These are phyloP conservation scores for Ocimum tenuiflorum DNA, from an alignment of 257 asterid species.

Conservation along the genomic window DNA sequence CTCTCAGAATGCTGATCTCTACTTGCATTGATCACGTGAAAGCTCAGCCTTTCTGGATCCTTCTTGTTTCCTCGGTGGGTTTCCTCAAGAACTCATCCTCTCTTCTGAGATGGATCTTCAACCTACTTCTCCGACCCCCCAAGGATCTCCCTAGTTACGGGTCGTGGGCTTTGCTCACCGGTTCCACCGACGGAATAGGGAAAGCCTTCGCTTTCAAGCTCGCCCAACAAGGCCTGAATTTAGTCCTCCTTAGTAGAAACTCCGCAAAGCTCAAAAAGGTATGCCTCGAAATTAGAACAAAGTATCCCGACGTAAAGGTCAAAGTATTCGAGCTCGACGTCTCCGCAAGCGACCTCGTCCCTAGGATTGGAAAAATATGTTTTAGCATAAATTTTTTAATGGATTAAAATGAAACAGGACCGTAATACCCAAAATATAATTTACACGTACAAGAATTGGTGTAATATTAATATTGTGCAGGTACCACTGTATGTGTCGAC, in stretches of 20 bases:
- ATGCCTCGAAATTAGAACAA: conserved; percentile 31
- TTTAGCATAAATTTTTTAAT: too few species aligned
- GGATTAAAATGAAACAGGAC: too few species aligned
- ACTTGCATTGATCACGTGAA: conserved; percentile 23
- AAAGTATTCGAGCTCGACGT: conserved; percentile 43
- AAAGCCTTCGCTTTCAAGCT: conserved; percentile 63
- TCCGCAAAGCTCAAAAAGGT: conserved; percentile 35
- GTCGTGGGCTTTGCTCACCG: conserved; percentile 77
- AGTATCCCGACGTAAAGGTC: conserved; percentile 22
- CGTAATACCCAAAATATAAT: too few species aligned
- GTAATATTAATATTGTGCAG: too few species aligned
- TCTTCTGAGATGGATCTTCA: conserved; percentile 42
- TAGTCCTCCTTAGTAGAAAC: conserved; percentile 56
- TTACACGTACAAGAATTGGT: too few species aligned
- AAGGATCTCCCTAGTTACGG: conserved; percentile 61
- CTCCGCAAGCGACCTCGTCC: not conserved
- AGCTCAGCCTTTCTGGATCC: conserved; percentile 36
- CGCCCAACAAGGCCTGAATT: conserved; percentile 52
- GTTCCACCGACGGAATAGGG: conserved; percentile 86
- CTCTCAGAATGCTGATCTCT: conserved; percentile 28
- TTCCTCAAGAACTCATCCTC: conserved; percentile 23
- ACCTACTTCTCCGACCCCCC: conserved; percentile 30
- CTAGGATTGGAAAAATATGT: too few species aligned
- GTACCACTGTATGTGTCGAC: conserved; percentile 78
- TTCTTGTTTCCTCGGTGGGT: conserved; percentile 47